phyloP scores from a whole-genome alignment of 371 early-diverging fungal genomes.

The Mortierella sp. region DNA sequence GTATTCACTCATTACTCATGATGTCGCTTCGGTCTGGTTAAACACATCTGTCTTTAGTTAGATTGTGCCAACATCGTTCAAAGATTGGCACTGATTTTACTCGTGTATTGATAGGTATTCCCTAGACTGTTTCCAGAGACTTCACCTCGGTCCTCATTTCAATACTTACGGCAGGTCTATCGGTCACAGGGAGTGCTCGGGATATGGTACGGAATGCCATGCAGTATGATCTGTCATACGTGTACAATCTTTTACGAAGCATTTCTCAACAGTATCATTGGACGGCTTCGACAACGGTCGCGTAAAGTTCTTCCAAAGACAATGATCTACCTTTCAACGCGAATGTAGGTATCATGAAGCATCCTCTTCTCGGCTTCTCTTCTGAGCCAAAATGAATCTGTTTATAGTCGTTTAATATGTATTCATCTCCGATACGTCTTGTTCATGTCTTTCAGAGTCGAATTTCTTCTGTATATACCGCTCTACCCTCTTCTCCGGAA shows the following conservation, averaged over 20 bases:
- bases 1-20: not conserved
- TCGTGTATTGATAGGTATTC: slow-evolving; percentile 30
- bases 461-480: slow-evolving; percentile 61
- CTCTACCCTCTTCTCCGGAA: slow-evolving; percentile 69
- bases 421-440: not conserved
- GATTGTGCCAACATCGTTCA: not conserved
- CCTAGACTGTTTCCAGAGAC: slow-evolving; percentile 55
- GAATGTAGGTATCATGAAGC: slow-evolving; percentile 17
- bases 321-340: slow-evolving; percentile 28
- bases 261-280: slow-evolving; percentile 57
- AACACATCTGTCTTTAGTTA: not conserved
- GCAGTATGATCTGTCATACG: slow-evolving; percentile 68
- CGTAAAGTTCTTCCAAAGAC: slow-evolving; percentile 36
- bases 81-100: slow-evolving; percentile 51
- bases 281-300: slow-evolving; percentile 27
- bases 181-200: slow-evolving; percentile 60
- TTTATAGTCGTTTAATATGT: not conserved
- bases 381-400: not conserved
- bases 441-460: slow-evolving; percentile 24
- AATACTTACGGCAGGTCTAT: slow-evolving; percentile 54
- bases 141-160: slow-evolving; percentile 60
- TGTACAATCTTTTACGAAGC: slow-evolving; percentile 68
- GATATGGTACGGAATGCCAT: slow-evolving; percentile 69
- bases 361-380: not conserved
- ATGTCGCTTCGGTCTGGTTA: not conserved